A percentile compares a stretch with the other conserved stretches of the same genome.
These are phyloP conservation scores for Azolla pinnata DNA, from an alignment of 75 land plant genomes.

Conservation along the genomic window DNA sequence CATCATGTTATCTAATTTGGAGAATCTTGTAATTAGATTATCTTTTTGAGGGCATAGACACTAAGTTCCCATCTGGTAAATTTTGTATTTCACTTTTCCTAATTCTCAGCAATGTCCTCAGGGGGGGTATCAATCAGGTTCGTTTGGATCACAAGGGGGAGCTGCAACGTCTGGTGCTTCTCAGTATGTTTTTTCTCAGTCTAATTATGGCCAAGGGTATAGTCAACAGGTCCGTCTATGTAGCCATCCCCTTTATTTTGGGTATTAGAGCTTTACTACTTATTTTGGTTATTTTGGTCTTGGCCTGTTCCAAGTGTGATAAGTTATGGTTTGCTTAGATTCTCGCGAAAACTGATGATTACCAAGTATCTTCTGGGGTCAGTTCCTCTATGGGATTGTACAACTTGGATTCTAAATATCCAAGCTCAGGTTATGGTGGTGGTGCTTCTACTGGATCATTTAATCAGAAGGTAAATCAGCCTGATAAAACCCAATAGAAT, in stretches of 20 bases:
- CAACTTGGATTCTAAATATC: conserved; percentile 34
- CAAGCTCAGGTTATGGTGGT: conserved; percentile 34
- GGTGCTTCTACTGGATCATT: conserved; percentile 39
- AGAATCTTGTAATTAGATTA: too few relatives aligned
- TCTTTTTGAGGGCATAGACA: too few relatives aligned
- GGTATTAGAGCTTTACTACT: not conserved
- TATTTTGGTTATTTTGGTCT: not conserved
- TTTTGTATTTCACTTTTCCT: too few relatives aligned
- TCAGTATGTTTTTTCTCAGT: not conserved
- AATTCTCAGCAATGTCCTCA: too few relatives aligned
- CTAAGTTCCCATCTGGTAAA: too few relatives aligned
- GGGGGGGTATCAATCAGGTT: too few relatives aligned
- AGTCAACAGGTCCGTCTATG: not conserved
- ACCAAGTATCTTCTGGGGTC: conserved; percentile 7
- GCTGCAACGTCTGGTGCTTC: not conserved
- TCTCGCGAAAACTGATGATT: conserved; percentile 1
- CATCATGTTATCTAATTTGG: too few relatives aligned
- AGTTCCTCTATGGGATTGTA: too few relatives aligned
- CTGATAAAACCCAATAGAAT: too few relatives aligned
- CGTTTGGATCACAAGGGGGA: too few relatives aligned
- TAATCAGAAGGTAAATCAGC: conserved; percentile 50
- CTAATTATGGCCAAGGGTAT: not conserved
- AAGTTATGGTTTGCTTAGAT: not conserved
- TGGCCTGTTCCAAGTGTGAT: not conserved
- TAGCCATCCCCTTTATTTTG: not conserved